Conservation (phyloP, 1,284 basidiomycete species). For the Neotropicomus parvogracilis region DNA sequence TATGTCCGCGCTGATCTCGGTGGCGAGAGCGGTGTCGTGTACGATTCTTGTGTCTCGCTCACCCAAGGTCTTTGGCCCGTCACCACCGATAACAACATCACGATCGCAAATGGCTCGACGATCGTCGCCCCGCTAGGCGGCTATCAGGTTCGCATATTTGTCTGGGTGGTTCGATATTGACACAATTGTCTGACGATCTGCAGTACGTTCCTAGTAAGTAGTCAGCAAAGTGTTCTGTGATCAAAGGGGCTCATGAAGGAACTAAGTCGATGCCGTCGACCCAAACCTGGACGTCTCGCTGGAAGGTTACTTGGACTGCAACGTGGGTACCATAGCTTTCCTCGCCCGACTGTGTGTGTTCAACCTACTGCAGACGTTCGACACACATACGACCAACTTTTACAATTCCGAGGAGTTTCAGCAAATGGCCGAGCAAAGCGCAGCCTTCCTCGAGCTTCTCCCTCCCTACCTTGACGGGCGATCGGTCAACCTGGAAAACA, state of each 20-base stretch:
- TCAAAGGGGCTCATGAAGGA: slow-evolving; percentile 27
- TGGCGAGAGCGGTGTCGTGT: slow-evolving; percentile 72
- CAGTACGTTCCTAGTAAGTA: slow-evolving; percentile 60
- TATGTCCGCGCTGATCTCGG: slow-evolving; percentile 70
- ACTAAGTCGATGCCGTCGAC: slow-evolving; percentile 61
- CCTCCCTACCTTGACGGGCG: slow-evolving; percentile 56
- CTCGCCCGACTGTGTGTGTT: background rate
- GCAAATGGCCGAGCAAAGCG: slow-evolving; percentile 44
- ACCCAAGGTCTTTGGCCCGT: slow-evolving; percentile 73
- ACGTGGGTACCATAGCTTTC: slow-evolving; percentile 35
- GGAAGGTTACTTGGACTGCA: slow-evolving; percentile 63
- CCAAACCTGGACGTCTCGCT: slow-evolving; percentile 57
- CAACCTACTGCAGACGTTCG: slow-evolving; percentile 43
- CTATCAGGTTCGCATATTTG: slow-evolving; percentile 51
- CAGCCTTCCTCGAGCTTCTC: slow-evolving; percentile 54
- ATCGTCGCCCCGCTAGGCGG: slow-evolving; percentile 67
- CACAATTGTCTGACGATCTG: background rate
- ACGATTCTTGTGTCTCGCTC: slow-evolving; percentile 63
- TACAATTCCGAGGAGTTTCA: slow-evolving; percentile 56
- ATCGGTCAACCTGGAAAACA: slow-evolving; percentile 57
- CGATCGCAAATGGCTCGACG: slow-evolving; percentile 70
- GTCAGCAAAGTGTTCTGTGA: slow-evolving; percentile 33
- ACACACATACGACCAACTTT: slow-evolving; percentile 46
- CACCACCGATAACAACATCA: slow-evolving; percentile 48
- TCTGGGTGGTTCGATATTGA: background rate